Percentiles rank a stretch among this genome's conserved stretches.
These are phyloP conservation scores for Hemileccinum impolitum DNA, from an alignment of 768 basidiomycete species.

Conservation along the genomic window DNA sequence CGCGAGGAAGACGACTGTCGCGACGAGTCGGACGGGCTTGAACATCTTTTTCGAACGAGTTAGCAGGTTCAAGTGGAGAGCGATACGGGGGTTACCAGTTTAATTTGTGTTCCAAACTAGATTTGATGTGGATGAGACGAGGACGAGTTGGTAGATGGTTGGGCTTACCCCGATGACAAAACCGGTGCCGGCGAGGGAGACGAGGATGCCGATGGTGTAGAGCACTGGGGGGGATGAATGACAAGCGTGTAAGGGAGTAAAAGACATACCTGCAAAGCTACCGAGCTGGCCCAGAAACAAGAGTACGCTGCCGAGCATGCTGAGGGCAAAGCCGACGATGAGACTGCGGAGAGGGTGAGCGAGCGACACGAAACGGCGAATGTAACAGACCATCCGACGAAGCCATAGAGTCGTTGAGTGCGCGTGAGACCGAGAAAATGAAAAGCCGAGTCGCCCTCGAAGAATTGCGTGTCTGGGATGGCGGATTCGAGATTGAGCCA, in stretches of 20 bases:
- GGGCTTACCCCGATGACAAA: constrained; percentile 85
- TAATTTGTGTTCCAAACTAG: constrained; percentile 77
- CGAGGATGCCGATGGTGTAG: constrained; percentile 76
- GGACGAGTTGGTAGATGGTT: background rate
- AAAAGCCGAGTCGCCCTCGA: constrained; percentile 89
- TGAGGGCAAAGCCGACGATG: constrained; percentile 71
- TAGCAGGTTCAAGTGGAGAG: no score
- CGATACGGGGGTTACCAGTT: constrained; percentile 52
- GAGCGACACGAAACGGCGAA: no score
- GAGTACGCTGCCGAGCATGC: constrained; percentile 73
- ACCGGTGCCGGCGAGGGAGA: constrained; percentile 84
- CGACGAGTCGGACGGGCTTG: constrained; percentile 85
- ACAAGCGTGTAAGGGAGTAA: background rate
- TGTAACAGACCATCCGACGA: constrained; percentile 69
- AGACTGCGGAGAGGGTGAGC: constrained; percentile 44
- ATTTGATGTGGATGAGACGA: constrained; percentile 4
- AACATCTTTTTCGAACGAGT: no score
- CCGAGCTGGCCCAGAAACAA: constrained; percentile 67
- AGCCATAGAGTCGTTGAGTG: constrained; percentile 83
- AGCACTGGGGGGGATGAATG: constrained; percentile 49
- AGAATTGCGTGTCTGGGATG: constrained; percentile 77
- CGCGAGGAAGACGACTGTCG: constrained; percentile 72
- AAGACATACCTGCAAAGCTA: constrained; percentile 69
- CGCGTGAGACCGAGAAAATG: constrained; percentile 72
- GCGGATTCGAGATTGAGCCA: constrained; percentile 85